Evolutionary conservation across 2,329 filamentous ascomycete genomes (phyloP).

Genomic region (Boeremia lycopersici): DNA sequence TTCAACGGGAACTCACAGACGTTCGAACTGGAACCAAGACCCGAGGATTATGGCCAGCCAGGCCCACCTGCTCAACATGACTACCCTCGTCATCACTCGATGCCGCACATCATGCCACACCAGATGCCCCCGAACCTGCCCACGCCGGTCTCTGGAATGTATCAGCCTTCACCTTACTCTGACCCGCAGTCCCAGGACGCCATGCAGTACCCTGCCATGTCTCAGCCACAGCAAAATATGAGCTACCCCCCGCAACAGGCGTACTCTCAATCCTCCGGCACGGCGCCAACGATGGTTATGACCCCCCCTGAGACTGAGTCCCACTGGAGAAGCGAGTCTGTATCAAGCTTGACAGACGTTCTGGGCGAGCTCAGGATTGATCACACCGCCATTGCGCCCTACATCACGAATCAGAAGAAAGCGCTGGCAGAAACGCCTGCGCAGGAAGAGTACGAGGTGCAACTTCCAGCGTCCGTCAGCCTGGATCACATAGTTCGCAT

Average conservation of each 20-base stretch:
- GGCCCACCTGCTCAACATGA: slow-evolving; percentile 49
- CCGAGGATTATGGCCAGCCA: slow-evolving; percentile 47
- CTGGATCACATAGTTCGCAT: slow-evolving; percentile 83
- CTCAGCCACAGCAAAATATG: slow-evolving; percentile 44
- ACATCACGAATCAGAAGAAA: slow-evolving; percentile 72
- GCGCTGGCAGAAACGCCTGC: slow-evolving; percentile 65
- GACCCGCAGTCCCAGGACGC: slow-evolving; percentile 42
- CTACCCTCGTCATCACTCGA: slow-evolving; percentile 44
- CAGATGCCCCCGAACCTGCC: slow-evolving; percentile 39
- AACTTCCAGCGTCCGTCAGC: slow-evolving; percentile 70
- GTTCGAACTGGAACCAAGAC: slow-evolving; percentile 49
- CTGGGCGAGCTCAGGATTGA: slow-evolving; percentile 87
- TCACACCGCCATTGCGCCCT: slow-evolving; percentile 84
- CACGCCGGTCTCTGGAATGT: slow-evolving; percentile 42
- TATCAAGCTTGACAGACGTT: slow-evolving; percentile 77
- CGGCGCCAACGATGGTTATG: slow-evolving; percentile 37
- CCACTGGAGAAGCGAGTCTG: slow-evolving; percentile 44
- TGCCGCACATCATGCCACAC: slow-evolving; percentile 37
- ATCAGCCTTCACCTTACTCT: slow-evolving; percentile 44
- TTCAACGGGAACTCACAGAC: slow-evolving; percentile 49
- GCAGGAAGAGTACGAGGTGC: slow-evolving; percentile 73
- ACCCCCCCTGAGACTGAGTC: slow-evolving; percentile 58
- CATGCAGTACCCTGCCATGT: slow-evolving; percentile 46
- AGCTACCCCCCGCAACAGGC: slow-evolving; percentile 42
- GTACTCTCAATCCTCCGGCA: slow-evolving; percentile 39